phyloP scores from a whole-genome alignment of 441 rosid genomes.

The Adansonia grandidieri region DNA sequence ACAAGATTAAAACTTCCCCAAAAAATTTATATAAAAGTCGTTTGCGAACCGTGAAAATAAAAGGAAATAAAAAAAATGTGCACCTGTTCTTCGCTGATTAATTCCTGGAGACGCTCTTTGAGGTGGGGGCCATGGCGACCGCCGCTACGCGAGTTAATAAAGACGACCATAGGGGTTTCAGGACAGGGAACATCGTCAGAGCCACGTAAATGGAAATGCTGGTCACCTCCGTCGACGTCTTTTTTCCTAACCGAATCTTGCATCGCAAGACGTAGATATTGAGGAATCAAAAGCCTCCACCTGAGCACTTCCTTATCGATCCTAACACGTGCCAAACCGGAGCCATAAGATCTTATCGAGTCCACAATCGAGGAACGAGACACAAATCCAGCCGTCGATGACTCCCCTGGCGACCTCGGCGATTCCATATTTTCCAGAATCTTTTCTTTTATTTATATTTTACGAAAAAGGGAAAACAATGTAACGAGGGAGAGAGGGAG shows the following conservation, averaged over 20 bases:
- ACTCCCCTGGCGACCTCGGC: constrained; percentile 44
- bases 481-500: background rate
- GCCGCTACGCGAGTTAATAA: constrained; percentile 81
- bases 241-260: constrained; percentile 56
- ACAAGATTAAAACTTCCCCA: constrained; percentile 21
- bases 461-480: background rate
- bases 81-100: constrained; percentile 87
- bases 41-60: background rate
- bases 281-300: constrained; percentile 58
- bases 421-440: constrained; percentile 45
- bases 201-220: constrained; percentile 34
- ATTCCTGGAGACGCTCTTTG: constrained; percentile 66
- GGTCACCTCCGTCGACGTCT: constrained; percentile 39
- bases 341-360: constrained; percentile 63
- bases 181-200: constrained; percentile 43
- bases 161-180: constrained; percentile 73
- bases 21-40: background rate
- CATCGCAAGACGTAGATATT: constrained; percentile 70
- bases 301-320: constrained; percentile 72
- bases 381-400: constrained; percentile 56
- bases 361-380: constrained; percentile 64
- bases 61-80: background rate
- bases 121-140: constrained; percentile 88
- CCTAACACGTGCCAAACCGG: constrained; percentile 63
- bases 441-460: background rate